Percentiles rank a stretch among this genome's conserved stretches.
Conservation (phyloP, 2,329 filamentous ascomycete species). For the Diaporthe helianthi region DNA sequence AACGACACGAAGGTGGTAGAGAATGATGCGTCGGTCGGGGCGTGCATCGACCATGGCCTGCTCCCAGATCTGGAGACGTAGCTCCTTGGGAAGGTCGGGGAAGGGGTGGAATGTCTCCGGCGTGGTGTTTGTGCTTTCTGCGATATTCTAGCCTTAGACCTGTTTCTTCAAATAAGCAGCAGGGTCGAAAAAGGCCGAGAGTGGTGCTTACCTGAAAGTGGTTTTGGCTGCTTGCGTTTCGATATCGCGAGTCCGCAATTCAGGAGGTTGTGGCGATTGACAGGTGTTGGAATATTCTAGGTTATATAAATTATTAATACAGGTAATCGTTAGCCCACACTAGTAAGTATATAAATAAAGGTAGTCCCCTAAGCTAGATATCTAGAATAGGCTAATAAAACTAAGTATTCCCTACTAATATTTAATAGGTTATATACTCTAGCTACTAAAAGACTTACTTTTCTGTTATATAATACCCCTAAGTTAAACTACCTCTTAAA, state of each 20-base stretch:
- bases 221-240: background rate
- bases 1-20: background rate
- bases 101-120: background rate
- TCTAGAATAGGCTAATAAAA: too few species aligned
- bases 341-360: too few species aligned
- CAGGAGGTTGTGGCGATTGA: background rate
- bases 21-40: background rate
- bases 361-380: too few species aligned
- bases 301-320: too few species aligned
- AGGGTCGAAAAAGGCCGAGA: too few species aligned
- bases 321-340: too few species aligned
- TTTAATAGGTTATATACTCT: too few species aligned
- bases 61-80: slow-evolving; percentile 14
- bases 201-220: background rate
- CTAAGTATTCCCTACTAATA: too few species aligned
- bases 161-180: background rate
- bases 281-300: too few species aligned
- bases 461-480: too few species aligned
- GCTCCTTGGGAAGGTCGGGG: background rate
- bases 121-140: background rate
- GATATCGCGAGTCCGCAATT: background rate
- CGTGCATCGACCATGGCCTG: background rate
- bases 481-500: too few species aligned
- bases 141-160: background rate
- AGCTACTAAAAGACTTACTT: too few species aligned